These are phyloP conservation scores for Theobroma grandiflorum DNA, from an alignment of 441 rosid genomes.

Conservation along the genomic window DNA sequence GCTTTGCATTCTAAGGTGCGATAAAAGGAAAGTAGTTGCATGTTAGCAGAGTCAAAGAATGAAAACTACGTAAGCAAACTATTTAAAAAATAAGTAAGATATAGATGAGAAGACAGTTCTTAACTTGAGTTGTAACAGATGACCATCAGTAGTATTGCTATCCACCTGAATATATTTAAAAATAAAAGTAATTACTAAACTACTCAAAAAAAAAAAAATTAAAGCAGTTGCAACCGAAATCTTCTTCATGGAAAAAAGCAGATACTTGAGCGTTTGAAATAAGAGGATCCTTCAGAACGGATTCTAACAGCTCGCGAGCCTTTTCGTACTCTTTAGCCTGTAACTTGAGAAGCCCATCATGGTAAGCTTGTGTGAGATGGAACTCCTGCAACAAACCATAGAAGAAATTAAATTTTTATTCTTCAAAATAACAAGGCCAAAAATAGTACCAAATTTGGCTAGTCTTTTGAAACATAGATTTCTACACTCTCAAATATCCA, in stretches of 20 bases:
- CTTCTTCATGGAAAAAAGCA: not conserved
- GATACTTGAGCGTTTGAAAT: conserved; percentile 76
- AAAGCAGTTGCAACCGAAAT: conserved; percentile 1
- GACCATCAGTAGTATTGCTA: conserved; percentile 71
- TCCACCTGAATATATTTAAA: conserved; percentile 55
- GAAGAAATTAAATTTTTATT: not conserved
- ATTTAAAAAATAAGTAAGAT: not conserved
- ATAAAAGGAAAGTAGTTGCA: not conserved
- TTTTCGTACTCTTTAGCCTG: conserved; percentile 88
- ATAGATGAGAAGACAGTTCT: conserved; percentile 1
- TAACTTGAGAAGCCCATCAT: conserved; percentile 89
- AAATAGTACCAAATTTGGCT: not conserved
- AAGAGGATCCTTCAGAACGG: conserved; percentile 87
- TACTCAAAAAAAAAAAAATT: not conserved
- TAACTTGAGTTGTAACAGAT: conserved; percentile 93
- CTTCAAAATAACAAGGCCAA: not conserved
- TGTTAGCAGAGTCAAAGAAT: conserved; percentile 12
- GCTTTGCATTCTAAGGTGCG: conserved; percentile 2
- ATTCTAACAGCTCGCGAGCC: conserved; percentile 81
- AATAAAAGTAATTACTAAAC: conserved; percentile 4
- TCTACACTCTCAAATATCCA: not conserved
- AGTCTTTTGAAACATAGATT: not conserved
- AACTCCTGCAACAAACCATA: conserved; percentile 64
- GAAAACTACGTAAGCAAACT: not conserved
- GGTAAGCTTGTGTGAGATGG: conserved; percentile 91